Conservation (phyloP, 2,329 filamentous ascomycete genomes). For the Microsporum canis region DNA sequence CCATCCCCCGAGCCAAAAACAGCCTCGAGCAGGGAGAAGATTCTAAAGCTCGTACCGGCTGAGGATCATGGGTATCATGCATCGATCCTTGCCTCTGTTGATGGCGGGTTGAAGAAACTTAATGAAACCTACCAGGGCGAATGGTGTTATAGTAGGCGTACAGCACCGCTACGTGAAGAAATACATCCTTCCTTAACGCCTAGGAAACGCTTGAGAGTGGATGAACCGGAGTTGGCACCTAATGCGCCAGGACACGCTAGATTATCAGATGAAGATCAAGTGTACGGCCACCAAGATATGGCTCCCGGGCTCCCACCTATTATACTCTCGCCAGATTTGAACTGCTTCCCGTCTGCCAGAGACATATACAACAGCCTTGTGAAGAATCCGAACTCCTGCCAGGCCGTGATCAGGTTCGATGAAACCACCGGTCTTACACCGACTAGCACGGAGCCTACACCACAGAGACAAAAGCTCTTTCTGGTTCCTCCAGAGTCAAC, state of each 20-base stretch:
- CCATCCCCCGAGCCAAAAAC: conserved; percentile 41
- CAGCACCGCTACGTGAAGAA: background rate
- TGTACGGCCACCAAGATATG: no score
- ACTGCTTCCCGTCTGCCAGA: conserved; percentile 20
- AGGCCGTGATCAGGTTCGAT: background rate
- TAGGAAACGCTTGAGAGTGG: background rate
- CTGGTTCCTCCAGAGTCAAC: conserved; percentile 39
- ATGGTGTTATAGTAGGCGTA: conserved; percentile 28
- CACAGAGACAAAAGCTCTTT: background rate
- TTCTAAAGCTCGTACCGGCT: conserved; percentile 27
- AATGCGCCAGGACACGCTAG: background rate
- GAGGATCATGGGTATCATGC: conserved; percentile 25
- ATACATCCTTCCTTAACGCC: background rate
- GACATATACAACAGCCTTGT: conserved; percentile 20
- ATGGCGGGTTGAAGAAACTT: conserved; percentile 30
- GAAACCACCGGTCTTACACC: background rate
- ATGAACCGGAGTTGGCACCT: background rate
- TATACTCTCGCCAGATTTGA: conserved; percentile 25
- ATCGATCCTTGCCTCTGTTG: conserved; percentile 22
- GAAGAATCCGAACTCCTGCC: conserved; percentile 23
- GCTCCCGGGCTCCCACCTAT: conserved; percentile 17
- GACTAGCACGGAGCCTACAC: background rate
- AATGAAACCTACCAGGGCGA: conserved; percentile 10
- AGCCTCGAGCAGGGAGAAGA: conserved; percentile 31
- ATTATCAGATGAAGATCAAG: background rate